phyloP scores from a whole-genome alignment of 352 stramenopile genomes.

The Globisporangium uncinulatum region DNA sequence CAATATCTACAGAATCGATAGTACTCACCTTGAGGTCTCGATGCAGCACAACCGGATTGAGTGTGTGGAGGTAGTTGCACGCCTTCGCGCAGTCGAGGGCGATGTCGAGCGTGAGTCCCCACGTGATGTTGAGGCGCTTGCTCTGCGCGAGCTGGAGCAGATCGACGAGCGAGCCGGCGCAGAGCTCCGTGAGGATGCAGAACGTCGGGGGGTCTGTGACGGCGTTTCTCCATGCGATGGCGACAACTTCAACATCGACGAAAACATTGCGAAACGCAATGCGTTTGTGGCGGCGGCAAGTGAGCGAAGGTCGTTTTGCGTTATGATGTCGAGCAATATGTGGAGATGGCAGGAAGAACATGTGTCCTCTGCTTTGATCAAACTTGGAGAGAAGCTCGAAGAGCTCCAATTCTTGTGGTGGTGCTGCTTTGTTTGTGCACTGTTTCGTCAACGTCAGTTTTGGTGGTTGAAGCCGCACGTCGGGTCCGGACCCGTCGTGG shows the following conservation, averaged over 20 bases:
- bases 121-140: conserved; percentile 66
- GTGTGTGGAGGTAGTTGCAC: conserved; percentile 56
- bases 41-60: conserved; percentile 58
- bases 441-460: background rate
- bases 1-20: background rate
- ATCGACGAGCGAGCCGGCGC: conserved; percentile 57
- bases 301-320: too few relatives aligned
- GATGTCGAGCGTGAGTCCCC: conserved; percentile 66
- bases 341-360: too few relatives aligned
- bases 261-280: too few relatives aligned
- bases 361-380: too few relatives aligned
- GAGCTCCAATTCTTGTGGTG: too few relatives aligned
- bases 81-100: conserved; percentile 60
- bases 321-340: too few relatives aligned
- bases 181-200: conserved; percentile 71
- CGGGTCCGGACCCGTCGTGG: too few relatives aligned
- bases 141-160: conserved; percentile 63
- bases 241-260: too few relatives aligned
- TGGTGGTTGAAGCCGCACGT: too few relatives aligned
- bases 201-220: conserved; percentile 64
- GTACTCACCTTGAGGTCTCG: conserved; percentile 65
- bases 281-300: too few relatives aligned
- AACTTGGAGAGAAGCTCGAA: too few relatives aligned
- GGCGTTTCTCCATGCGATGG: conserved; percentile 8
- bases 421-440: background rate